These are phyloP conservation scores for Angomonas ambiguus DNA, from an alignment of 208 protist genomes.

Conservation along the genomic window DNA sequence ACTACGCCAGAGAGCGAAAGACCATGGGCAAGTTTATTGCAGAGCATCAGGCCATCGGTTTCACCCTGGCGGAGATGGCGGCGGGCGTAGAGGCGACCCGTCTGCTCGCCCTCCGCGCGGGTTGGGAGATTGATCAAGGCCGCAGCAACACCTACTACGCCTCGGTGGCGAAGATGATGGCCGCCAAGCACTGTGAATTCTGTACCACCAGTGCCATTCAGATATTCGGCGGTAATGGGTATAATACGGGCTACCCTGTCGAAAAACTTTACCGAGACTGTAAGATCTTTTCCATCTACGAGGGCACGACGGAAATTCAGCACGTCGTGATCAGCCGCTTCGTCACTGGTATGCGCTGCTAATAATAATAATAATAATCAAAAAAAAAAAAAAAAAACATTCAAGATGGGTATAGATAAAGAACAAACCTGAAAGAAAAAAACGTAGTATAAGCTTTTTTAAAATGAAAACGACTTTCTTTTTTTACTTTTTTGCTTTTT, in stretches of 20 bases:
- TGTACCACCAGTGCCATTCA: slow-evolving; percentile 73
- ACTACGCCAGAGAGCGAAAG: slow-evolving; percentile 75
- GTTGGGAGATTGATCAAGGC: slow-evolving; percentile 77
- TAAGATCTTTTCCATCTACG: slow-evolving; percentile 94
- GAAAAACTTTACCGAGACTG: slow-evolving; percentile 92
- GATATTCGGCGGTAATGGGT: slow-evolving; percentile 92
- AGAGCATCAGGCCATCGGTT: slow-evolving; percentile 82
- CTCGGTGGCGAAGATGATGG: slow-evolving; percentile 81
- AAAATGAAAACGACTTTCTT: slow-evolving; percentile 9
- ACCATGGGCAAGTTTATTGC: slow-evolving; percentile 81
- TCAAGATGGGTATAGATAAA: not conserved
- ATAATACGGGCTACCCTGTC: slow-evolving; percentile 92
- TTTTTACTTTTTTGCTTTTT: slow-evolving; percentile 4
- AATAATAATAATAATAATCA: not conserved
- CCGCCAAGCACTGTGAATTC: slow-evolving; percentile 70
- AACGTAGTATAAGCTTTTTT: not conserved
- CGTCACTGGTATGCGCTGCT: slow-evolving; percentile 50
- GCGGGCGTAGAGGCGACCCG: slow-evolving; percentile 80
- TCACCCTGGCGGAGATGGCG: slow-evolving; percentile 91
- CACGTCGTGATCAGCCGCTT: slow-evolving; percentile 72
- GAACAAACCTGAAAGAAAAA: not conserved
- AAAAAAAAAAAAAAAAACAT: not conserved
- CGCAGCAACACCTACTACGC: slow-evolving; percentile 85
- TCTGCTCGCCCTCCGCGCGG: slow-evolving; percentile 64
- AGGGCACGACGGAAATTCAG: slow-evolving; percentile 91